Evolutionary conservation across 108 stramenopile genomes (phyloP), one percentile per base, ranked within the genome.

Genomic region (Discostella pseudostelligera): DNA sequence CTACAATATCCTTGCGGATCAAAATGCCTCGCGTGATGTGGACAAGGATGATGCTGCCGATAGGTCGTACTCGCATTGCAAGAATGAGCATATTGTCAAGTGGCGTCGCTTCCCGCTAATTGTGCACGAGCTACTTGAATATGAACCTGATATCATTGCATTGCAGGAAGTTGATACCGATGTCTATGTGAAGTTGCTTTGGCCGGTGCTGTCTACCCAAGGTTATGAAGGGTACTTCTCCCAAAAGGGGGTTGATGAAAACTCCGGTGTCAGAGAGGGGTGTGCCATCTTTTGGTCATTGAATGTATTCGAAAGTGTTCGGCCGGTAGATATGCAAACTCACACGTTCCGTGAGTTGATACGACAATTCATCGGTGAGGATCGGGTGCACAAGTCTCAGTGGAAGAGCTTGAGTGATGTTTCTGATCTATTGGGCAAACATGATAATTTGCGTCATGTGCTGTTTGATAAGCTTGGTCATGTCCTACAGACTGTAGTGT

Each of bases 1-100:
- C 5, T 91, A 85, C 81, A 91, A 91, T 66, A 74, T 91, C 51
- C 66, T 91, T 37, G 90, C 90, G 5, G 90, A 91, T 80, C 76
- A 79, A 24, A 83, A 88, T 65, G 81, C 78, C 28, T 69, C 77
- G 7, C 59, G 72, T 29, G 58, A 65, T 65, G 67, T 61, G 13
- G 54, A 50, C 1, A 64, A 49, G 36, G 42, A 40, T 13, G 47
- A 55, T 25, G 76, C 72, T 22, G 55, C 69, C 8, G 26, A 59
- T 51, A 55, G 61, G 26, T 72, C 76, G 45, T 84, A 75, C 58
- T 70, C 84, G 0, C 84, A 84, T 54, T 81, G 83, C 10, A 39
- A 51, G 10, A 26, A 53, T 7, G 79, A 81, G 20, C 50, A 77
- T 11, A 59, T 92, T 20, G 37, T 69, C 6, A 72, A 76, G 39